Percentiles rank a stretch among this genome's conserved stretches.
phyloP scores from a whole-genome alignment of 208 protist genomes.

The Trypanosoma lewisi region DNA sequence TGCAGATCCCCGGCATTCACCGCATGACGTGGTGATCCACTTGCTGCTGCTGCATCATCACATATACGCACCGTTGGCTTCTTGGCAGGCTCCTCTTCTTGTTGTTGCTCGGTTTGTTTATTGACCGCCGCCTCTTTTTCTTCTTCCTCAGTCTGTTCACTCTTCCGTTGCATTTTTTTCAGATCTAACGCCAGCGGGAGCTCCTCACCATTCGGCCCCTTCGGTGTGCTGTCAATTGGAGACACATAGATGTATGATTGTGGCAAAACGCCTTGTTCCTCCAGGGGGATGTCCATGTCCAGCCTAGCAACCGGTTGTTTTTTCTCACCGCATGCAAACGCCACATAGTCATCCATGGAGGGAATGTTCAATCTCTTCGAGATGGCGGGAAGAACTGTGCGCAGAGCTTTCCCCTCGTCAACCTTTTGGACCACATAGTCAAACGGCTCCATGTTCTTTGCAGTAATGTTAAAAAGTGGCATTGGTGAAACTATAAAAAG shows the following conservation, averaged over 20 bases:
- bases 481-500: constrained; percentile 4
- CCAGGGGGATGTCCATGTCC: constrained; percentile 27
- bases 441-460: constrained; percentile 9
- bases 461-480: constrained; percentile 20
- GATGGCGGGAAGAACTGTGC: constrained; percentile 5
- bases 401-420: constrained; percentile 9
- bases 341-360: constrained; percentile 21
- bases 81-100: neutral
- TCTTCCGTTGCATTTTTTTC: neutral
- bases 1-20: neutral
- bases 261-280: constrained; percentile 19
- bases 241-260: constrained; percentile 26
- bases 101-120: neutral
- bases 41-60: neutral
- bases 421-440: constrained; percentile 21
- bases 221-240: constrained; percentile 16
- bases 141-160: neutral
- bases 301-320: constrained; percentile 15
- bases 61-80: neutral
- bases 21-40: neutral
- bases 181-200: constrained; percentile 10
- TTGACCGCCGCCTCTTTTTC: neutral
- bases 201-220: constrained; percentile 14
- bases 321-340: constrained; percentile 22
- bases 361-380: constrained; percentile 17